Conservation (phyloP, 305 asterid genomes). For the Solanum hybrid region DNA sequence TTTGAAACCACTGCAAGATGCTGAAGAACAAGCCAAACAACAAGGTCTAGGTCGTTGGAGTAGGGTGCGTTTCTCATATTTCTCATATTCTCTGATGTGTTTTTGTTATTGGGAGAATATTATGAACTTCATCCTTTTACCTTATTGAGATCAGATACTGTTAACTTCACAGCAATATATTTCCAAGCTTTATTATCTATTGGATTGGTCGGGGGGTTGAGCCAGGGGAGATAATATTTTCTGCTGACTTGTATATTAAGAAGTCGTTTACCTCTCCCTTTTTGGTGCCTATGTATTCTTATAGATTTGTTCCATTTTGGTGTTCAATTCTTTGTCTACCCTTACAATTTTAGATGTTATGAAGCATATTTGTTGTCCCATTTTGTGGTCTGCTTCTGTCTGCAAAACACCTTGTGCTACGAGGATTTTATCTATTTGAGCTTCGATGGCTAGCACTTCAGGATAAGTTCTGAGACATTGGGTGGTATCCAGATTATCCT, state of each 20-base stretch:
- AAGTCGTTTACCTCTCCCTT: not conserved
- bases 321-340: not conserved
- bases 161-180: not conserved
- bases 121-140: not conserved
- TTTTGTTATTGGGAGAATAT: not conserved
- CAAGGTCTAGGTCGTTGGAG: constrained; percentile 97
- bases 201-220: not conserved
- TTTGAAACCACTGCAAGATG: constrained; percentile 59
- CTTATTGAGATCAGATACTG: not conserved
- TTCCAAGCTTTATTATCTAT: not conserved
- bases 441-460: not conserved
- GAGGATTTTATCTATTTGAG: not conserved
- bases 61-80: constrained; percentile 42
- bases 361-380: not conserved
- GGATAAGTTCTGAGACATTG: not conserved
- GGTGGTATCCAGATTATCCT: not conserved
- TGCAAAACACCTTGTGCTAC: not conserved
- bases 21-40: constrained; percentile 82
- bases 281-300: not conserved
- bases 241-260: not conserved
- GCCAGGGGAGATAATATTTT: not conserved
- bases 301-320: not conserved
- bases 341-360: not conserved
- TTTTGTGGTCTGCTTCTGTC: not conserved
- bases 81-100: not conserved